Evolutionary conservation across 129 eudicot species (phyloP), one percentile per base, ranked within the genome.

Genomic region (Deinandra increscens): DNA sequence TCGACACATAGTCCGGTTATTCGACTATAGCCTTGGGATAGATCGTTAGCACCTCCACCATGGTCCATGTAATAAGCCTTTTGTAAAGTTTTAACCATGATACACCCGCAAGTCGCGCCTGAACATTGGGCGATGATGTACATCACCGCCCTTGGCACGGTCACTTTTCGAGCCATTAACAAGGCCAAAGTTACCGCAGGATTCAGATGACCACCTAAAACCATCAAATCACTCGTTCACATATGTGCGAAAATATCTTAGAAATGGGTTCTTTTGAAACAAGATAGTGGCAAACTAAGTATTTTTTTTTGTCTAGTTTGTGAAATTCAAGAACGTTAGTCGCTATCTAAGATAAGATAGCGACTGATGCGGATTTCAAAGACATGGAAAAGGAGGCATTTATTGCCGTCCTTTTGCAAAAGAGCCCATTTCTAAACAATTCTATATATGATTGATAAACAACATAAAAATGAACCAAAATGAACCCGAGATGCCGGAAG

Each of bases 401-500:
- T 36, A 36, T 36, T 7, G 7, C 5, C 39, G 7, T 3, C 39
- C 6, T 36, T 36, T 36, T 3, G 31, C 39, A 36, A 36, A 36
- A 36, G 0, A 36, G 5, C 39, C 39, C 39, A 36, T 36, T 36
- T 36, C 39, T 4, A 36, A 36, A 36, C 0, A 36, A 36, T 6
- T 36, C 39, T 36, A 36, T 36, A 3, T 50, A n/a, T 20, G 14
- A 8, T 26, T 12, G 5, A 9, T 20, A 43, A 9, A 4, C 6
- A 58, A 31, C 8, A 9, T 0, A 36, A 1, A 22, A 61, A 69
- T 75, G 69, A n/a, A 87, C 94, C 46, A 1, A 22, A 61, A 69
- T 75, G 69, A n/a, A 87, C 94, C 94, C 11, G 90, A 87, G 64
- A 87, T 80, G 29, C 90, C 82, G 6, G 94, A 86, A 10, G 94